phyloP scores from a whole-genome alignment of 169 alveolate genomes.

The Nephromyces sp. region DNA sequence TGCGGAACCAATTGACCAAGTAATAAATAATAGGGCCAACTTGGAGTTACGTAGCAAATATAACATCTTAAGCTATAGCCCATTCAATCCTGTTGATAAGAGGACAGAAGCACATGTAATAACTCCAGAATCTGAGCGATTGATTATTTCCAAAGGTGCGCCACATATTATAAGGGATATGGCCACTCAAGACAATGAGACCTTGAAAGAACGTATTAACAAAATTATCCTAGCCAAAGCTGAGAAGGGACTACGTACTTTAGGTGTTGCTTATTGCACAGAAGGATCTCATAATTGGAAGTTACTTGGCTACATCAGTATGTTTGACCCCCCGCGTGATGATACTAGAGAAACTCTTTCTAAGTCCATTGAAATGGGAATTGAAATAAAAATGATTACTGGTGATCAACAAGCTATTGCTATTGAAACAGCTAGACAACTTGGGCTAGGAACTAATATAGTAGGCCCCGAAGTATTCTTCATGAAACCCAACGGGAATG shows the following conservation, averaged over 20 bases:
- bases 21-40: slow-evolving; percentile 17
- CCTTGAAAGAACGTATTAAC: slow-evolving; percentile 15
- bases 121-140: slow-evolving; percentile 17
- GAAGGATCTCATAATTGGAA: slow-evolving; percentile 26
- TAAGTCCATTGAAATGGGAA: slow-evolving; percentile 49
- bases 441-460: slow-evolving; percentile 45
- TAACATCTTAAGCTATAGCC: slow-evolving; percentile 31
- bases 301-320: slow-evolving; percentile 35
- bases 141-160: slow-evolving; percentile 40
- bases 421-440: slow-evolving; percentile 54
- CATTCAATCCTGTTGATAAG: slow-evolving; percentile 49
- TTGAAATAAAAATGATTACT: slow-evolving; percentile 78
- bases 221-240: slow-evolving; percentile 25
- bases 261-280: slow-evolving; percentile 24
- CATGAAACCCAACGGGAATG: too few species aligned
- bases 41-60: slow-evolving; percentile 24
- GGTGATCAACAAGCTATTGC: slow-evolving; percentile 68
- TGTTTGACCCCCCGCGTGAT: slow-evolving; percentile 46
- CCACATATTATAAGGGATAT: slow-evolving; percentile 44
- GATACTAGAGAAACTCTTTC: slow-evolving; percentile 52
- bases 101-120: slow-evolving; percentile 41
- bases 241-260: slow-evolving; percentile 29
- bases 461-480: slow-evolving; percentile 37
- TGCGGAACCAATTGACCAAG: slow-evolving; percentile 33
- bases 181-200: slow-evolving; percentile 18